Conservation (phyloP, 257 asterid species). For the Petunia axillaris region DNA sequence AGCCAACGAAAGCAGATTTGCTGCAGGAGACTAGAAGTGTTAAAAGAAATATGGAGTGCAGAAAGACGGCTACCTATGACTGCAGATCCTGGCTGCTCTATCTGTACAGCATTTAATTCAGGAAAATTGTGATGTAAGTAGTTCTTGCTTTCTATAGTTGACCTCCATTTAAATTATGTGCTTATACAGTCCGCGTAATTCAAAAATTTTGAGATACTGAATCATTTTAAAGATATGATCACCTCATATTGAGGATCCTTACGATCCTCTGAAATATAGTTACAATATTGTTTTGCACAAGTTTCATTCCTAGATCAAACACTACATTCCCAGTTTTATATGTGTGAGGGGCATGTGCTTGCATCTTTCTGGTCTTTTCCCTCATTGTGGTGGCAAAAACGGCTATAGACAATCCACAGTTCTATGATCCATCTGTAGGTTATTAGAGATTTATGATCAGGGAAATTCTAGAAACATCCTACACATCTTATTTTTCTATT, state of each 20-base stretch:
- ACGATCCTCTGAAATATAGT: not conserved
- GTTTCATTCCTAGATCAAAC: not conserved
- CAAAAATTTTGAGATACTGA: not conserved
- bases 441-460: no score
- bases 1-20: conserved; percentile 26
- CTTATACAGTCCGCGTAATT: not conserved
- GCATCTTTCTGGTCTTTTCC: not conserved
- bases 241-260: not conserved
- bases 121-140: not conserved
- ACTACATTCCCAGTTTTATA: not conserved
- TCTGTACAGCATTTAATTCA: not conserved
- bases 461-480: no score
- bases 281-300: not conserved
- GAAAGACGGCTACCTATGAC: not conserved
- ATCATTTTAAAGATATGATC: conserved; percentile 7
- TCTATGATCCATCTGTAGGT: not conserved
- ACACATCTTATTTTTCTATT: no score
- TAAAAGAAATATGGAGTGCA: not conserved
- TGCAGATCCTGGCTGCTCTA: not conserved
- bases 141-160: conserved; percentile 6
- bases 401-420: not conserved
- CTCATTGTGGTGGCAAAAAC: not conserved
- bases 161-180: conserved; percentile 1
- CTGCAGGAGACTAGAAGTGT: not conserved
- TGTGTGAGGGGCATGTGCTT: not conserved